Conservation (phyloP, 2,329 filamentous ascomycete species). For the Karstenula rhodostoma region DNA sequence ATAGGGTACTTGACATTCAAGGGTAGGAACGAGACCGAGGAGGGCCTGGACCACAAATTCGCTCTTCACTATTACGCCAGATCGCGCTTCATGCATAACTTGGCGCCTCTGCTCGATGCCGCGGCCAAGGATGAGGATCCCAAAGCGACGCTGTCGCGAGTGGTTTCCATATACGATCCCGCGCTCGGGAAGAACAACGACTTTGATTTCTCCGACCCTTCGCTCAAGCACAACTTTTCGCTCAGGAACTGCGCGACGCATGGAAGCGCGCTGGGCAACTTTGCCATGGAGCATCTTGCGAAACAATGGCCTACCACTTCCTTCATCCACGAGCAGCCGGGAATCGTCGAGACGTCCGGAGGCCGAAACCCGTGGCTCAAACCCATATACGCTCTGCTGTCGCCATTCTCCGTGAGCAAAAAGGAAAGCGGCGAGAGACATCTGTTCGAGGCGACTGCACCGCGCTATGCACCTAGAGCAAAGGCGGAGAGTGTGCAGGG, state of each 20-base stretch:
- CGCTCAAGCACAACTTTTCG: conserved; percentile 35
- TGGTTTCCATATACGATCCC: conserved; percentile 41
- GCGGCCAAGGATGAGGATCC: conserved; percentile 25
- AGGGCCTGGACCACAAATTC: conserved; percentile 48
- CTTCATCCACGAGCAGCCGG: conserved; percentile 42
- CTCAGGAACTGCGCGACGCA: conserved; percentile 35
- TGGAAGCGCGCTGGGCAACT: conserved; percentile 36
- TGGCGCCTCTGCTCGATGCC: conserved; percentile 45
- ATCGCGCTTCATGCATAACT: conserved; percentile 49
- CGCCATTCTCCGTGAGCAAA: conserved; percentile 29
- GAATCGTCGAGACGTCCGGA: conserved; percentile 32
- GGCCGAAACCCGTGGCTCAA: conserved; percentile 16
- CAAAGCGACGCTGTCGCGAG: conserved; percentile 33
- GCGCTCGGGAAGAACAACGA: conserved; percentile 22
- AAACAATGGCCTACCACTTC: conserved; percentile 27
- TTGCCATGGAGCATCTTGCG: conserved; percentile 37
- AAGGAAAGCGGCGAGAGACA: conserved; percentile 46
- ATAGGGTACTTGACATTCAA: conserved; percentile 57
- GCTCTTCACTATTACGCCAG: conserved; percentile 49
- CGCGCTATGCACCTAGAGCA: conserved; percentile 29
- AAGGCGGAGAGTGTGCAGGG: conserved; percentile 16
- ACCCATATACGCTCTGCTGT: conserved; percentile 21
- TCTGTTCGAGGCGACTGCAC: conserved; percentile 41
- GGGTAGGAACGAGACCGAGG: conserved; percentile 48
- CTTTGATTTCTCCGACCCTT: conserved; percentile 36